Evolutionary conservation across 768 basidiomycete genomes (phyloP).

Genomic region (Pulveroboletus sp.): DNA sequence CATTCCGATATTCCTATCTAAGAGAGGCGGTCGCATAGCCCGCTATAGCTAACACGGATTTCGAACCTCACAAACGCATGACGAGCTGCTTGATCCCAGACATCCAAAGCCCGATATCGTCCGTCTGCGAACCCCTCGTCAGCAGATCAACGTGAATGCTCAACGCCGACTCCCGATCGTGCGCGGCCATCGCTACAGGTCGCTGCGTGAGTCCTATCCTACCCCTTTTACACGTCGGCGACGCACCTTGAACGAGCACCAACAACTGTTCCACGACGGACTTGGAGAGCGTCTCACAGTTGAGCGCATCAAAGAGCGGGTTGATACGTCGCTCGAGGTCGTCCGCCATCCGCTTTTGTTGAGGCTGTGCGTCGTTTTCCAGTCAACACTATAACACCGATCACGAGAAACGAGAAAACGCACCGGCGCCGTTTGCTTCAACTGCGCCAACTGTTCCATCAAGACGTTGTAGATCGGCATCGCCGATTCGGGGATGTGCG

Average conservation of each 20-base stretch:
- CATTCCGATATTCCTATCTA: not conserved
- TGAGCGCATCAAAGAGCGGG: conserved; percentile 85
- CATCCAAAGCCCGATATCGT: conserved; percentile 86
- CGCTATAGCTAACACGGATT: not conserved
- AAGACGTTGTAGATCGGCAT: conserved; percentile 66
- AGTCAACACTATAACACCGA: no score
- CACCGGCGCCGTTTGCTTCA: conserved; percentile 77
- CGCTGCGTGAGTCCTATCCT: not conserved
- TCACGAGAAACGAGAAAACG: conserved; percentile 25
- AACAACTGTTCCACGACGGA: conserved; percentile 68
- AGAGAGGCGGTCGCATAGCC: not conserved
- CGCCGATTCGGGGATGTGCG: conserved; percentile 78
- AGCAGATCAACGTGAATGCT: conserved; percentile 84
- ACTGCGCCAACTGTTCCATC: conserved; percentile 52
- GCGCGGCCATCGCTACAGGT: conserved; percentile 69
- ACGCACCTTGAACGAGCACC: conserved; percentile 66
- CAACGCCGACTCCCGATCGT: conserved; percentile 73
- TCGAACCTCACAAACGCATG: conserved; percentile 47
- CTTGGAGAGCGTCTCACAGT: conserved; percentile 77
- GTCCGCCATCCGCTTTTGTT: conserved; percentile 79
- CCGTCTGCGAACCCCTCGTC: conserved; percentile 71
- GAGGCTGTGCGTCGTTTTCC: conserved; percentile 44
- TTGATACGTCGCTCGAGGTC: conserved; percentile 86
- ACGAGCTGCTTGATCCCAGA: conserved; percentile 88
- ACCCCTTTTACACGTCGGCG: not conserved